Percentiles rank a stretch among this genome's conserved stretches.
phyloP scores from a whole-genome alignment of 208 protist species.

The Endotrypanum monterogeii region DNA sequence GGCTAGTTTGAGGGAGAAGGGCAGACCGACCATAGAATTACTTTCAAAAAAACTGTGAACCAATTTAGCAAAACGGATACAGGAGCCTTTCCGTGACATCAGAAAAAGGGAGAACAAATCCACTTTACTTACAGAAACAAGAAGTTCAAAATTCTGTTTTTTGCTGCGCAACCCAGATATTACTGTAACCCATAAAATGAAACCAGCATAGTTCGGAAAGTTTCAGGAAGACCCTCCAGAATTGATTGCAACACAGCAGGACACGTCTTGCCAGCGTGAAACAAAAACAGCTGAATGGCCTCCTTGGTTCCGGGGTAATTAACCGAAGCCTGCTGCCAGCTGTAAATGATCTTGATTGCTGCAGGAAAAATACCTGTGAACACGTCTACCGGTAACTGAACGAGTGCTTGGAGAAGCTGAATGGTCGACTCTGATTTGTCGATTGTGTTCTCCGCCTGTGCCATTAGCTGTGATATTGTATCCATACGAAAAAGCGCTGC shows the following conservation, averaged over 20 bases:
- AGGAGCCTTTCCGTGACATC: background rate
- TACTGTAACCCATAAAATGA: slow-evolving; percentile 23
- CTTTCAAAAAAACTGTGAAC: background rate
- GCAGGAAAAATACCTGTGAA: slow-evolving; percentile 37
- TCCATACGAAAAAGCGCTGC: slow-evolving; percentile 47
- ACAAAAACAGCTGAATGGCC: slow-evolving; percentile 27
- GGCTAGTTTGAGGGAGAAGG: background rate
- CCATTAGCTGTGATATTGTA: slow-evolving; percentile 55
- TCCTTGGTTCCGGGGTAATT: slow-evolving; percentile 31
- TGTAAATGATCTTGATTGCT: slow-evolving; percentile 65
- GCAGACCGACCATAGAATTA: background rate
- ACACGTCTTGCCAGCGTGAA: slow-evolving; percentile 20
- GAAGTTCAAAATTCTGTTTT: background rate
- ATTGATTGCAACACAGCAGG: slow-evolving; percentile 24
- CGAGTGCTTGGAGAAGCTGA: slow-evolving; percentile 52
- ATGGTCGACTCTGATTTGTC: slow-evolving; percentile 83
- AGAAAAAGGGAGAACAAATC: slow-evolving; percentile 1
- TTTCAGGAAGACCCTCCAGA: slow-evolving; percentile 16
- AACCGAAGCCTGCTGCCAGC: slow-evolving; percentile 49
- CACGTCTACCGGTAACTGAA: slow-evolving; percentile 30
- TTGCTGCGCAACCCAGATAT: background rate
- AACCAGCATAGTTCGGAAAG: slow-evolving; percentile 27
- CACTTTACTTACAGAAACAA: background rate
- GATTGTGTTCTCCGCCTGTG: slow-evolving; percentile 53
- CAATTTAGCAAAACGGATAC: background rate